Evolutionary conservation across 2,329 filamentous ascomycete genomes (phyloP), one percentile per base, ranked within the genome.

Genomic region (Paracorniculantispora psalliotae): DNA sequence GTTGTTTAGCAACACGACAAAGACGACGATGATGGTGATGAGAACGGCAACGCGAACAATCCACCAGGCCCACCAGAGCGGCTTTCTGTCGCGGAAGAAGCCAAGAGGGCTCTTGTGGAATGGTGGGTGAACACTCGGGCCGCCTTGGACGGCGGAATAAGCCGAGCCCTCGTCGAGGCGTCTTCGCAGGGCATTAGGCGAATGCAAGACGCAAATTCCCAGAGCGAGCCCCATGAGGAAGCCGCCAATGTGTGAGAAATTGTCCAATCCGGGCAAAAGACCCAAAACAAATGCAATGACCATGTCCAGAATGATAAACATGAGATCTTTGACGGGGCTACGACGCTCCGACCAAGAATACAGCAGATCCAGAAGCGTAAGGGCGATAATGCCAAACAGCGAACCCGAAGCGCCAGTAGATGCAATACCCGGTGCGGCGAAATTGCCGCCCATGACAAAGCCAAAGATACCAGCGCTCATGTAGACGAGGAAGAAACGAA

Each of bases 61-160:
- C 93, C 93, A 97, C 94, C 94, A 99, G 6, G 79, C 89, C 94
- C 94, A 99, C 94, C 94, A 99, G 8, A 96, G 80, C 23, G 90
- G 89, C 72, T 96, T 96, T 19, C 94, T 84, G 21, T 91, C 91
- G 71, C 92, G 93, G 77, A 97, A 97, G 75, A 97, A 97, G 6
- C 85, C 86, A 4, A 86, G 71, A 0, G 88, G 84, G 60, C 82
- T 84, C 67, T 85, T 84, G 59, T 84, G 69, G 64, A 89, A 85
- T 0, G 77, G 71, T 26, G 79, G 77, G 19, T 79, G 77, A 23
- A 79, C 79, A 37, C 73, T 75, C 7, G 71, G 72, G 19, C 76
- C 76, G 17, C 79, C 77, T 28, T 79, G 80, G 62, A 93, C 88
- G 2, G 84, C 84, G 2, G 87, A 80, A 67, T 96, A 96, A 0